Base-by-base conservation (phyloP, 805 yeast species). In the Metschnikowia corniflorae region DNA sequence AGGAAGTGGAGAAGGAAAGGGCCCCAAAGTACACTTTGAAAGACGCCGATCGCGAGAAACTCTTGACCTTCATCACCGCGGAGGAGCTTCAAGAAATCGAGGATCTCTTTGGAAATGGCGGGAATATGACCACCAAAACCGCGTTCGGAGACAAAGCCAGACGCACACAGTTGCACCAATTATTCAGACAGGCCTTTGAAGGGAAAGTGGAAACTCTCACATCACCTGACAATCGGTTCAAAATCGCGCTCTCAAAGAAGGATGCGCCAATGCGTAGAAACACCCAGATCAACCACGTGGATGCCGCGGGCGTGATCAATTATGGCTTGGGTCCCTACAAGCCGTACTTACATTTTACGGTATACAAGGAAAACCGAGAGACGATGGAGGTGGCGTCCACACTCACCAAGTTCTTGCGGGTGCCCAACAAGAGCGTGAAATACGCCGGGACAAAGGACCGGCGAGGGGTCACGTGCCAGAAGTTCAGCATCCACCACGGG, bases 371-470 rank as follows among this genome's bases (percentile, higher is more conserved):
- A 56, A 93, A 93, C 63, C 85, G 89, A 57, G 99, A 93, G 50
- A 89, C 99, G 1, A 86, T 93, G 96, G 97, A 93, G 63, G 93
- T 86, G 10, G 93, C 93, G 1, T 73, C 79, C 14, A 61, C 83
- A 18, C 64, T 93, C 32, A 68, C 89, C 32, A 82, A 82, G 54
- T 74, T 86, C 43, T 66, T 93, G 46, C 75, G 87, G 44, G 63
- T 84, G 15, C 91, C 89, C n/a, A 68, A 82, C 5, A 82, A 80
- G 45, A 56, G 68, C 26, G 71, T 93, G 23, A 72, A 86, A 35
- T 87, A 80, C 58, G 95, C 97, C 0, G 99, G 99, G 16, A 94
- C 98, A 2, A 93, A 93, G 54, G 99, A 93, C 59, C 76, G 97
- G 50, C 78, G 99, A 57, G 99, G 94, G 32, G 89, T 86, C 16